Base-by-base conservation (phyloP, 2,329 filamentous ascomycete species). In the Cytospora chrysosperma region DNA sequence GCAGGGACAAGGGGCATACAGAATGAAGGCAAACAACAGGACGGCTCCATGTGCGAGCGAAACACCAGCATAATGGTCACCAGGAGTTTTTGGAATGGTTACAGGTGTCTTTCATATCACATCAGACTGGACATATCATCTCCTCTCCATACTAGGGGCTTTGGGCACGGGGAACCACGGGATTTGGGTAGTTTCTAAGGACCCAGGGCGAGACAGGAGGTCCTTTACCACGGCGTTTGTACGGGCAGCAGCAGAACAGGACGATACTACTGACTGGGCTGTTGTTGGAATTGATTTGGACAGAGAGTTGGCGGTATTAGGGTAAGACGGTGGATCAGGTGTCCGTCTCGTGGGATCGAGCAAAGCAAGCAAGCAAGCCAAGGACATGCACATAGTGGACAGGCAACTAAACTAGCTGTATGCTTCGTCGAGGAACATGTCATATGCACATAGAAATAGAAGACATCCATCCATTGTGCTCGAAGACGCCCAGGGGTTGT, bases 381-480 rank as follows among this genome's bases (percentile, higher is more conserved):
- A 50, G 24, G 54, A 49, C 34, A 26, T 60, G 56, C 61, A 63
- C 52, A 63, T 52, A 63, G 34, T 51, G 52, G 28, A 15, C 15
- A 21, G 34, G 47, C 34, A 21, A n/a, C n/a, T n/a, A n/a, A n/a
- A n/a, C n/a, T n/a, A n/a, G 32, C n/a, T 50, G 43, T 47, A 27
- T 34, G 21, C 37, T 43, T 60, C 24, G 60, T 47, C 17, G 52
- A 59, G 55, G 54, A 59, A 58, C 54, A 52, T 43, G 27, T 52
- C 32, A 51, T 40, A 51, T 54, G 61, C 49, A 64, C 61, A 61
- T 66, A 66, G 61, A 64, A 43, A 61, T 64, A 64, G 64, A 61
- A 58, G 64, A 61, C 40, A 66, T 64, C 13, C 53, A 50, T 30
- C 28, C n/a, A 9, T 55, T 37, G 37, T 55, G 37, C 26, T 49